These are phyloP conservation scores for Lichtheimia hyalospora DNA, from an alignment of 371 early-diverging fungal species.

Conservation along the genomic window DNA sequence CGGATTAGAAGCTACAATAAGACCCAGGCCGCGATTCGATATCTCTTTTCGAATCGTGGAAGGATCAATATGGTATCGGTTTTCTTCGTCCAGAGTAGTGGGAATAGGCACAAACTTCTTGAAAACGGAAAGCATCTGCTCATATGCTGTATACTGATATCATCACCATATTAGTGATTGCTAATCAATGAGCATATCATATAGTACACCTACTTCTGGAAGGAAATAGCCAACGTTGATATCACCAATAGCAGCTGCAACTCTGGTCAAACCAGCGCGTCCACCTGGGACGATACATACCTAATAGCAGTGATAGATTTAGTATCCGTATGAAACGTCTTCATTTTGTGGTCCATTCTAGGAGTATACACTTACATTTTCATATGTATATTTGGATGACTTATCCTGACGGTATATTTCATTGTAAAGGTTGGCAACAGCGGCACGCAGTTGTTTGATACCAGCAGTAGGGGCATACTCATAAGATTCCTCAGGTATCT, in stretches of 20 bases:
- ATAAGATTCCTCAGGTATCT: slow-evolving; percentile 18
- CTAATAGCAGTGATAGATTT: slow-evolving; percentile 9
- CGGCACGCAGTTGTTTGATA: slow-evolving; percentile 37
- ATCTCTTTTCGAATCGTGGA: slow-evolving; percentile 42
- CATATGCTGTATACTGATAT: slow-evolving; percentile 44
- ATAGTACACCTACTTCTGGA: slow-evolving; percentile 37
- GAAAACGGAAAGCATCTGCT: slow-evolving; percentile 48
- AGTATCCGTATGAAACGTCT: background rate
- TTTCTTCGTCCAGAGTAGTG: slow-evolving; percentile 43
- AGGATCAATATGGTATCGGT: slow-evolving; percentile 42
- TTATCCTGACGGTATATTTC: slow-evolving; percentile 41
- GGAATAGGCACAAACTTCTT: slow-evolving; percentile 56
- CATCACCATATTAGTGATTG: background rate
- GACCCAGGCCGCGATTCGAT: slow-evolving; percentile 39
- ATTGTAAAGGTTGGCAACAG: slow-evolving; percentile 54
- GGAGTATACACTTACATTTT: slow-evolving; percentile 31
- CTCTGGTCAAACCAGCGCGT: slow-evolving; percentile 52
- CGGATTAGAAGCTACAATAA: slow-evolving; percentile 49
- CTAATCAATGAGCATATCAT: background rate
- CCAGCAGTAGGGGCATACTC: slow-evolving; percentile 52
- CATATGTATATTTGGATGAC: slow-evolving; percentile 43
- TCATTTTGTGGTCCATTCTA: background rate
- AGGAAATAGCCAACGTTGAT: slow-evolving; percentile 55
- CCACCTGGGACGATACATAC: slow-evolving; percentile 57
- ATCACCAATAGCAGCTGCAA: slow-evolving; percentile 50